phyloP scores from a whole-genome alignment of 176 grass and related monocot species.

The Alloteropsis semialata region DNA sequence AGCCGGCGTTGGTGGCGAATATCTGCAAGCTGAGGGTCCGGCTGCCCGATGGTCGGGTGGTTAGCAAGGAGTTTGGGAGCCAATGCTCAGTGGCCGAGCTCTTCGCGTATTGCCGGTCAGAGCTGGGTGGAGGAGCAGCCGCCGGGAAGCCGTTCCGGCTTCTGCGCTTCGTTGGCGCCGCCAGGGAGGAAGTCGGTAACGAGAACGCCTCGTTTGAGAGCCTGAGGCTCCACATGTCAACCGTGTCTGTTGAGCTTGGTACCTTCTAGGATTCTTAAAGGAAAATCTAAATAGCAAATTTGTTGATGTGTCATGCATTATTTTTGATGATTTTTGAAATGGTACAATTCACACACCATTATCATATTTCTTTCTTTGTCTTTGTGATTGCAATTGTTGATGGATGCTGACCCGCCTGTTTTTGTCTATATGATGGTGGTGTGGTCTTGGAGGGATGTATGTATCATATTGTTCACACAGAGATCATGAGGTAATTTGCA shows the following conservation, averaged over 20 bases:
- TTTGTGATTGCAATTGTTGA: not conserved
- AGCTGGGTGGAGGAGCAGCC: not conserved
- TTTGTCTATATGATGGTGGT: not conserved
- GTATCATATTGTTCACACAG: not conserved
- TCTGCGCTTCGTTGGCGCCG: not conserved
- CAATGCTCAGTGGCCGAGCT: not conserved
- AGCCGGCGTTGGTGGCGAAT: not conserved
- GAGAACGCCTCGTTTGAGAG: not conserved
- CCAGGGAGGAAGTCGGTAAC: not conserved
- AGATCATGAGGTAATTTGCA: not conserved
- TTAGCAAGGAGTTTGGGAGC: not conserved
- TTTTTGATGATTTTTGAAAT: too few relatives aligned
- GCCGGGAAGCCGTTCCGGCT: not conserved
- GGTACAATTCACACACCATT: not conserved
- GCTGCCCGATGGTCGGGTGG: not conserved
- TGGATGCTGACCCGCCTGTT: not conserved
- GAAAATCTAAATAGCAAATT: not conserved
- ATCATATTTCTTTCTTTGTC: not conserved
- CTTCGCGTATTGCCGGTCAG: slow-evolving; percentile 9
- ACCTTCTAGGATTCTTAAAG: too few relatives aligned
- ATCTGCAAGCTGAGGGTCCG: slow-evolving; percentile 1
- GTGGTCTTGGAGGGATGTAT: not conserved
- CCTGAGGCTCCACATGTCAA: slow-evolving; percentile 14
- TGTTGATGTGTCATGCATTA: too few relatives aligned
- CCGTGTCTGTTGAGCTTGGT: not conserved